phyloP scores from a whole-genome alignment of 371 early-diverging fungal genomes.

The Globomyces sp. region DNA sequence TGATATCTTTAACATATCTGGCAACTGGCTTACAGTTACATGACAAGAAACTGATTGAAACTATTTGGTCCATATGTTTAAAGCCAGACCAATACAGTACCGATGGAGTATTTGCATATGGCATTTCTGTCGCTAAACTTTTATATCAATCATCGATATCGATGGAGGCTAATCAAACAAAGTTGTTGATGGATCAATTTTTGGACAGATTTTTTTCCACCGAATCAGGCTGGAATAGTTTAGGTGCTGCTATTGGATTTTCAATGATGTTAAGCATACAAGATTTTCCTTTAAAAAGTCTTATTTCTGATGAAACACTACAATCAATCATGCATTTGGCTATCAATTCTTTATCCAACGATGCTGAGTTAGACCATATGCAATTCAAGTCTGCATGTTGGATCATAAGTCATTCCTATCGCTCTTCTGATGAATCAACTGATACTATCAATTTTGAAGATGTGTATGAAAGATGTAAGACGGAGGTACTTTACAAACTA shows the following conservation, averaged over 20 bases:
- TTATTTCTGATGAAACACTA: no score
- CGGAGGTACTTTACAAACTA: no score
- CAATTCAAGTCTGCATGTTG: no score
- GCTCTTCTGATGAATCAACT: no score
- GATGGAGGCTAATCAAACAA: background rate
- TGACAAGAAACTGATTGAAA: background rate
- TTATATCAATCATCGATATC: background rate
- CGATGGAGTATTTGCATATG: background rate
- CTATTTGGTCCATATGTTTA: background rate
- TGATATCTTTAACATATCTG: background rate
- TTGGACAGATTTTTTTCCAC: background rate
- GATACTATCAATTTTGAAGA: no score
- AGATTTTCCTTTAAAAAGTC: no score
- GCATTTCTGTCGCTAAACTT: background rate
- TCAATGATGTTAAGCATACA: background rate
- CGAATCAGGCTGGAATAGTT: background rate
- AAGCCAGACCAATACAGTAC: no score
- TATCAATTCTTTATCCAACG: no score
- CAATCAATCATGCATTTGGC: no score
- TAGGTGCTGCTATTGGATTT: conserved; percentile 16
- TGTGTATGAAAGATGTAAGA: no score
- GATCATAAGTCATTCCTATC: no score
- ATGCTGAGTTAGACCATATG: no score
- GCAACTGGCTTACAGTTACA: background rate
- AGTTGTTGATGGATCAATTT: background rate